Evolutionary conservation across 2,329 filamentous ascomycete genomes (phyloP), one percentile per base, ranked within the genome.

Genomic region (Monilinia fructigena): DNA sequence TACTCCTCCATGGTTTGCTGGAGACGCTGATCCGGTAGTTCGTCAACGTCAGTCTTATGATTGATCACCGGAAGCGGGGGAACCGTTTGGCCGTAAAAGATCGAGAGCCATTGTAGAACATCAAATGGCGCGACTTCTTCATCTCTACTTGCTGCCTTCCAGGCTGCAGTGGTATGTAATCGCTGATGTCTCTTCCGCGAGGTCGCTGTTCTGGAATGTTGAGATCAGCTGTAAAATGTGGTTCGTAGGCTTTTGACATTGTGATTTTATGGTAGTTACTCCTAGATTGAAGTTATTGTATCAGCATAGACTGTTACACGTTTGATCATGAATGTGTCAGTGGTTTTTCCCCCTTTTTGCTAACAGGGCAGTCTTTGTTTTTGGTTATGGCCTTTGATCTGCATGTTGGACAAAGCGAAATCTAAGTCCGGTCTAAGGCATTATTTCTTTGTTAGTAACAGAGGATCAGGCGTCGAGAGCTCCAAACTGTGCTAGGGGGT

Each of bases 181-280:
- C 47, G 11, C 58, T 50, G 16, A 61, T 61, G 16, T 61, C 58
- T 16, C 4, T 20, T 5, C 31, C 16, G 4, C 7, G 16, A n/a
- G 8, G n/a, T 23, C 3, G n/a, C 14, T 26, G 14, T 7, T 3
- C 7, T 14, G 45, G 0, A 1, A 2, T 2, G 1, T 14, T 12
- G 1, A 4, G 10, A n/a, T 61, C 58, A 3, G 12, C 26, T 26
- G 45, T 50, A 3, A 23, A 35, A 35, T 61, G 58, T 2, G 23
- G 0, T 8, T 4, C 14, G 18, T 50, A 50, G 8, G 6, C 10
- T 12, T 20, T 7, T 2, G 58, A 50, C 58, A 61, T 61, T 12
- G 11, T 26, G 28, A 35, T 2, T 0, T 55, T 31, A 2, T 35
- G 2, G 10, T 1, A 18, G 35, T 16, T 0, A 1, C 20, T 48